Evolutionary conservation across 495 filamentous ascomycete species (phyloP).

Genomic region (Penicillium cinerascens): DNA sequence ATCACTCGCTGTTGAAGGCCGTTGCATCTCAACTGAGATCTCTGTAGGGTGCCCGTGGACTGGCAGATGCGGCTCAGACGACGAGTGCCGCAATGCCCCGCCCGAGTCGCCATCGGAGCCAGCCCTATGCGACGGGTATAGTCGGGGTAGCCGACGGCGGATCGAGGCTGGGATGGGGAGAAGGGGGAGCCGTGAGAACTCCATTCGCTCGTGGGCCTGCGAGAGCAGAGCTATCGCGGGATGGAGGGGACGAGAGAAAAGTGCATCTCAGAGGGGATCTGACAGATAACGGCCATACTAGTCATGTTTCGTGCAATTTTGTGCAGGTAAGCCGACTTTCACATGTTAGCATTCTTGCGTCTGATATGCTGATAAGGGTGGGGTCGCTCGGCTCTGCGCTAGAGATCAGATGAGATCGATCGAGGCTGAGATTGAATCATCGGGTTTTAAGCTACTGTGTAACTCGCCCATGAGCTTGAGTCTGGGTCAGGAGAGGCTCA

Average conservation of each 20-base stretch:
- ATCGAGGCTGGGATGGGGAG: slow-evolving; percentile 34
- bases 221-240: not conserved
- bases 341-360: slow-evolving; percentile 15
- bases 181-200: slow-evolving; percentile 28
- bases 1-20: slow-evolving; percentile 20
- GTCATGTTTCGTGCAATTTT: slow-evolving; percentile 3
- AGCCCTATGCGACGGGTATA: slow-evolving; percentile 23
- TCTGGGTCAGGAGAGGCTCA: not conserved
- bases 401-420: not conserved
- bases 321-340: slow-evolving; percentile 20
- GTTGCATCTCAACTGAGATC: slow-evolving; percentile 1
- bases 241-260: not conserved
- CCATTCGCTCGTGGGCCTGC: slow-evolving; percentile 10
- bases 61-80: slow-evolving; percentile 18
- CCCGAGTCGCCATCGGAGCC: slow-evolving; percentile 7
- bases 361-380: slow-evolving; percentile 22
- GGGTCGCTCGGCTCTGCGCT: not conserved
- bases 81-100: slow-evolving; percentile 13
- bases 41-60: slow-evolving; percentile 2
- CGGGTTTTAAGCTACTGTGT: not conserved
- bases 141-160: slow-evolving; percentile 27
- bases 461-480: not conserved
- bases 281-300: slow-evolving; percentile 19
- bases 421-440: not conserved
- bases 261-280: not conserved